Conservation (phyloP, 2,329 filamentous ascomycete genomes). For the Colletotrichum magnum region DNA sequence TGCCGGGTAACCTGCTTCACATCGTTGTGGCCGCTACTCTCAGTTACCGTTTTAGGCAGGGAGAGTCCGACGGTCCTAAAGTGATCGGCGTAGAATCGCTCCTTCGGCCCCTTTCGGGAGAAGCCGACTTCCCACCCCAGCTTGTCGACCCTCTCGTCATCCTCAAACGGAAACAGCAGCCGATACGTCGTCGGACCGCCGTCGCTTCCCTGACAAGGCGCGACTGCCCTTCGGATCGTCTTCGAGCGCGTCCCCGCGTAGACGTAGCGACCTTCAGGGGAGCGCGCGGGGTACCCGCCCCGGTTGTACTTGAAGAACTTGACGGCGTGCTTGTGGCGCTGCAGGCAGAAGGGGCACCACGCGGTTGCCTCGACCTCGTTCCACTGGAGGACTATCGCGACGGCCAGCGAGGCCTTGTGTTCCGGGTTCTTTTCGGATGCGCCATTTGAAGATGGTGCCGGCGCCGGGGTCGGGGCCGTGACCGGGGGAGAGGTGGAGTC, state of each 20-base stretch:
- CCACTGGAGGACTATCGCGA: background rate
- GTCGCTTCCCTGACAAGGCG: background rate
- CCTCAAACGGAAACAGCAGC: background rate
- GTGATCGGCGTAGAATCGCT: background rate
- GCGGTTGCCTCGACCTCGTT: background rate
- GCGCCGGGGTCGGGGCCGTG: no score
- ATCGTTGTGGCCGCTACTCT: background rate
- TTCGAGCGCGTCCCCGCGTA: background rate
- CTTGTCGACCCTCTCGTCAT: background rate
- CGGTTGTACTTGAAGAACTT: background rate
- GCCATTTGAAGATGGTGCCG: background rate
- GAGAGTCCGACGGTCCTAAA: background rate
- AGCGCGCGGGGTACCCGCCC: background rate
- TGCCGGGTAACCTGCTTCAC: background rate
- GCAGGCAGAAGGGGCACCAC: background rate
- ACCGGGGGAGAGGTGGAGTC: background rate
- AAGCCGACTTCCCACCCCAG: background rate
- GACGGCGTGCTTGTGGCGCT: background rate
- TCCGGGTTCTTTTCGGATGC: background rate
- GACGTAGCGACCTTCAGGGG: background rate
- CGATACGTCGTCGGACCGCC: background rate
- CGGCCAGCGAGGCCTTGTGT: background rate
- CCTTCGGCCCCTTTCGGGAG: background rate
- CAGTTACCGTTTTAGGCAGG: background rate
- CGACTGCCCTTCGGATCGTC: background rate